A percentile compares a stretch with the other conserved stretches of the same genome.
Conservation (phyloP, 805 yeast genomes). For the Blastobotrys americana region DNA sequence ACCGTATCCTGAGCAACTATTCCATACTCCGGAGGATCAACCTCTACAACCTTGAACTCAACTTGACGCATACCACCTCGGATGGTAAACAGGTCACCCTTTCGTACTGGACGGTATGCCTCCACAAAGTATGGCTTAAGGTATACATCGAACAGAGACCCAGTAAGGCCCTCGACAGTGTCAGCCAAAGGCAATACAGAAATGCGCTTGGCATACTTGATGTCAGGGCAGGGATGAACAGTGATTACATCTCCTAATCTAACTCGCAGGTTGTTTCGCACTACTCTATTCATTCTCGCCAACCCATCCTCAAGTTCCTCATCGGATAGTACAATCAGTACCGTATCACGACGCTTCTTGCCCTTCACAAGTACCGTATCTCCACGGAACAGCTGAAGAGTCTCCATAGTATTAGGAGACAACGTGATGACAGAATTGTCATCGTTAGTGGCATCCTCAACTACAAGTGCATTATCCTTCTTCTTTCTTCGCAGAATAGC, state of each 20-base stretch:
- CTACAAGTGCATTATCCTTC: conserved; percentile 91
- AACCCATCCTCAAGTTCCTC: conserved; percentile 96
- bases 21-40: conserved; percentile 95
- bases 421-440: conserved; percentile 95
- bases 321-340: conserved; percentile 88
- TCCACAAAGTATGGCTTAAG: conserved; percentile 97
- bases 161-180: conserved; percentile 96
- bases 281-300: conserved; percentile 90
- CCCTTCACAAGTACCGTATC: conserved; percentile 97
- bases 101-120: conserved; percentile 97
- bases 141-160: conserved; percentile 91
- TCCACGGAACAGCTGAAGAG: conserved; percentile 90
- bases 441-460: conserved; percentile 95
- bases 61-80: conserved; percentile 99
- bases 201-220: conserved; percentile 92
- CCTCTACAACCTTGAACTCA: conserved; percentile 96
- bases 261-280: conserved; percentile 88
- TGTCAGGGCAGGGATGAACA: conserved; percentile 94
- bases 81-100: conserved; percentile 92
- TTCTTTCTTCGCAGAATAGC: conserved; percentile 96
- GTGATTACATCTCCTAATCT: conserved; percentile 90
- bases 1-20: conserved; percentile 98
- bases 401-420: conserved; percentile 92
- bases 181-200: conserved; percentile 96
- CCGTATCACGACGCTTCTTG: conserved; percentile 96